These are phyloP conservation scores for Populus davidiana DNA, from an alignment of 345 rosid species.

Conservation along the genomic window DNA sequence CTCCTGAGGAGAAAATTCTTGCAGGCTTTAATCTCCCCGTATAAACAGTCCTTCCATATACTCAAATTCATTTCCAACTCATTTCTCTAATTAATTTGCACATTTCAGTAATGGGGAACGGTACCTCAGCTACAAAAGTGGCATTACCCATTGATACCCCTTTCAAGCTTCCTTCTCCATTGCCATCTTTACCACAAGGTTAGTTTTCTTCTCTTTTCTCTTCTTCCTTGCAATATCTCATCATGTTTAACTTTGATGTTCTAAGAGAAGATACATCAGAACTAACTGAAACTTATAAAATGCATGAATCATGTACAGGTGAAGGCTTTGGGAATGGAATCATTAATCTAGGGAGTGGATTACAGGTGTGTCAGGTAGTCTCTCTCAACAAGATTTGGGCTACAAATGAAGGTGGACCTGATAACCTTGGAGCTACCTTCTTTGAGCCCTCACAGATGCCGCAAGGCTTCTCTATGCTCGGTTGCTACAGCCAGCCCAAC, in stretches of 20 bases:
- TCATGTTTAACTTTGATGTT: neutral
- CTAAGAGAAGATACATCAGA: too few relatives aligned
- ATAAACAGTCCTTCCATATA: neutral
- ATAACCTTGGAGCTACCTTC: conserved; percentile 63
- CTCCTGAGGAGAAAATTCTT: neutral
- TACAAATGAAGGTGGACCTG: conserved; percentile 57
- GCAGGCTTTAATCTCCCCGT: neutral
- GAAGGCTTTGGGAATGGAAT: conserved; percentile 52
- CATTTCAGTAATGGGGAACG: neutral
- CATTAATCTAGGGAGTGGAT: conserved; percentile 54
- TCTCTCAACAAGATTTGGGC: conserved; percentile 60
- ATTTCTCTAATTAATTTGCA: neutral
- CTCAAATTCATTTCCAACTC: neutral
- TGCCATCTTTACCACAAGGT: conserved; percentile 59
- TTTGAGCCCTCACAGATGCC: conserved; percentile 55
- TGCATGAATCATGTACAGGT: neutral
- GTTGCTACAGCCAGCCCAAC: conserved; percentile 64
- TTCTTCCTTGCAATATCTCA: neutral
- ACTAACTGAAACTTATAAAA: neutral
- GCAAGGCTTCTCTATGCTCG: conserved; percentile 52
- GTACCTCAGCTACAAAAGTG: conserved; percentile 15
- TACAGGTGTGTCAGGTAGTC: conserved; percentile 52
- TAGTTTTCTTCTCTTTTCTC: neutral
- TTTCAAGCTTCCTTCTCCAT: conserved; percentile 61
- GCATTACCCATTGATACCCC: conserved; percentile 46